phyloP scores from a whole-genome alignment of 169 alveolate species.

The Plasmodium gonderi region DNA sequence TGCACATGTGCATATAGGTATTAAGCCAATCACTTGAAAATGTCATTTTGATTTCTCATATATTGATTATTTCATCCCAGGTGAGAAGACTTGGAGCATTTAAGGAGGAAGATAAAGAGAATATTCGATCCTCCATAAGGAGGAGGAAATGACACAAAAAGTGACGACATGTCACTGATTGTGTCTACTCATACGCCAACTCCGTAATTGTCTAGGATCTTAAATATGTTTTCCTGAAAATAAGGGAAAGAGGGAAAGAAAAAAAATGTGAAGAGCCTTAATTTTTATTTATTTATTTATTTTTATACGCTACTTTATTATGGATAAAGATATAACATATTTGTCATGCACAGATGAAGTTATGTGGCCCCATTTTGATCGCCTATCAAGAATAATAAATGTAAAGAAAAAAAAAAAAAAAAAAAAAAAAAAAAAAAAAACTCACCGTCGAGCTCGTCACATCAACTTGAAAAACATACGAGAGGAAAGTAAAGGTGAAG shows the following conservation, averaged over 20 bases:
- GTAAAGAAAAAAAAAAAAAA: too few species aligned
- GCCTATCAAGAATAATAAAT: too few species aligned
- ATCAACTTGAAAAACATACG: conserved; percentile 30
- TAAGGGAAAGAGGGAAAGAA: background rate
- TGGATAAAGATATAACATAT: background rate
- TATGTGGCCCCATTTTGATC: too few species aligned
- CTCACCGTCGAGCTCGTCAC: conserved; percentile 52
- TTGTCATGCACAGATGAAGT: too few species aligned
- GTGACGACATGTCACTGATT: background rate
- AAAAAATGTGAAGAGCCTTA: background rate
- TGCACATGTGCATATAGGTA: background rate
- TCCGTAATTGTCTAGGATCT: conserved; percentile 9
- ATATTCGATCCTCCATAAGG: too few species aligned
- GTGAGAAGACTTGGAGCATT: background rate
- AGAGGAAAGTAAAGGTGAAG: conserved; percentile 46
- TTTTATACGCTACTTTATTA: too few species aligned
- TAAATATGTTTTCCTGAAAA: conserved; percentile 49
- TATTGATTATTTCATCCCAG: too few species aligned
- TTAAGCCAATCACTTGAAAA: background rate
- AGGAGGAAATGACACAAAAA: background rate
- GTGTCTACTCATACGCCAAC: background rate
- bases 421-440: too few species aligned
- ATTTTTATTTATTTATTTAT: background rate
- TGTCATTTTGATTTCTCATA: background rate
- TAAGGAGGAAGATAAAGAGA: too few species aligned